Percentiles rank a stretch among this genome's conserved stretches.
phyloP scores from a whole-genome alignment of 208 protist genomes.

The Tritrichomonas musculus region DNA sequence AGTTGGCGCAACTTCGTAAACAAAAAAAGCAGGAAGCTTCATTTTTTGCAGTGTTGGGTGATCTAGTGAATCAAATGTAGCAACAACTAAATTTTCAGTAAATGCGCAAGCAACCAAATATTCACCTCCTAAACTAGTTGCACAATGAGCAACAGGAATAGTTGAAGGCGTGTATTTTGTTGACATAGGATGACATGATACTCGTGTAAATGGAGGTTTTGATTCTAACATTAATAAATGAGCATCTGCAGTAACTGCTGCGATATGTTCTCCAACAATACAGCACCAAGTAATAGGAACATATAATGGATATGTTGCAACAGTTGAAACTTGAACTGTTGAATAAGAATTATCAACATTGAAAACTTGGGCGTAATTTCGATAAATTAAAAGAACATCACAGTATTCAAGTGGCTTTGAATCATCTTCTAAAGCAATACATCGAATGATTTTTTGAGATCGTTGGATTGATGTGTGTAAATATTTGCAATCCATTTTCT shows the following conservation, averaged over 20 bases:
- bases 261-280: not conserved
- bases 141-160: not conserved
- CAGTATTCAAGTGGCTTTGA: not conserved
- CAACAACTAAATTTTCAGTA: not conserved
- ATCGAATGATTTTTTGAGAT: not conserved
- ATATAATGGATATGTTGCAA: not conserved
- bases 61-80: not conserved
- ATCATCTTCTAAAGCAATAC: not conserved
- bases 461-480: conserved; percentile 1
- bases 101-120: not conserved
- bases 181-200: not conserved
- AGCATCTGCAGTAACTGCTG: not conserved
- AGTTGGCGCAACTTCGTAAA: not conserved
- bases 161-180: not conserved
- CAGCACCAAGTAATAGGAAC: not conserved
- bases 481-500: not conserved
- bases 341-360: not conserved
- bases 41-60: not conserved
- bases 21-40: not conserved
- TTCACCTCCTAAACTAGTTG: not conserved
- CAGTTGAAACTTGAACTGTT: not conserved
- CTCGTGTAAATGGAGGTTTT: not conserved
- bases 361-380: conserved; percentile 14
- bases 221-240: not conserved
- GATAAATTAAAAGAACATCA: not conserved